Percentiles rank a stretch among this genome's conserved stretches.
Evolutionary conservation across 768 basidiomycete genomes (phyloP).

Genomic region (Xanthoconium stramineum): DNA sequence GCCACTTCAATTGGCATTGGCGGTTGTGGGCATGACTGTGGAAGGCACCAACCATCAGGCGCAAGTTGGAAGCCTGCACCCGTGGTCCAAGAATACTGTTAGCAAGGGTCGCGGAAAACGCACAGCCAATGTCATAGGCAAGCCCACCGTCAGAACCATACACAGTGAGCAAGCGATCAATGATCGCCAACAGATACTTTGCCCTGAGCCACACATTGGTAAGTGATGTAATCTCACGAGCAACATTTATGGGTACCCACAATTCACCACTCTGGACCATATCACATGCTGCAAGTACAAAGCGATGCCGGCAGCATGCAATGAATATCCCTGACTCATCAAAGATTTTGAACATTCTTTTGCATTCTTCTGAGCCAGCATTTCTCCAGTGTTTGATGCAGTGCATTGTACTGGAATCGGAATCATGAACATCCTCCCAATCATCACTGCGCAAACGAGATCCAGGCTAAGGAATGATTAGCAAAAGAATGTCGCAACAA

Average conservation of each 20-base stretch:
- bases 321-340: neutral
- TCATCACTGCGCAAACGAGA: too few relatives aligned
- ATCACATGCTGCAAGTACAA: constrained; percentile 1
- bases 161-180: too few relatives aligned
- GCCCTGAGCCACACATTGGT: neutral
- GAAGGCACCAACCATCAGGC: neutral
- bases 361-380: neutral
- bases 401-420: too few relatives aligned
- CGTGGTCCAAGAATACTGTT: too few relatives aligned
- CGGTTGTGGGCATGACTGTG: constrained; percentile 4
- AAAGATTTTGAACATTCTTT: neutral
- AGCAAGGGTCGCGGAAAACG: too few relatives aligned
- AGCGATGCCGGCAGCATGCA: constrained; percentile 3
- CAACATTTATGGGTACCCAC: neutral
- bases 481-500: too few relatives aligned
- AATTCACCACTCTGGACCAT: constrained; percentile 18
- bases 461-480: too few relatives aligned
- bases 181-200: neutral
- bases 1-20: neutral
- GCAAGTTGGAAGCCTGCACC: neutral
- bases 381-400: neutral
- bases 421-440: too few relatives aligned
- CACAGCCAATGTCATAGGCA: too few relatives aligned
- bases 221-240: too few relatives aligned
- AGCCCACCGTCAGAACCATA: too few relatives aligned